Base-by-base conservation (phyloP, 495 filamentous ascomycete genomes). In the Staphylotrichum longicolle region DNA sequence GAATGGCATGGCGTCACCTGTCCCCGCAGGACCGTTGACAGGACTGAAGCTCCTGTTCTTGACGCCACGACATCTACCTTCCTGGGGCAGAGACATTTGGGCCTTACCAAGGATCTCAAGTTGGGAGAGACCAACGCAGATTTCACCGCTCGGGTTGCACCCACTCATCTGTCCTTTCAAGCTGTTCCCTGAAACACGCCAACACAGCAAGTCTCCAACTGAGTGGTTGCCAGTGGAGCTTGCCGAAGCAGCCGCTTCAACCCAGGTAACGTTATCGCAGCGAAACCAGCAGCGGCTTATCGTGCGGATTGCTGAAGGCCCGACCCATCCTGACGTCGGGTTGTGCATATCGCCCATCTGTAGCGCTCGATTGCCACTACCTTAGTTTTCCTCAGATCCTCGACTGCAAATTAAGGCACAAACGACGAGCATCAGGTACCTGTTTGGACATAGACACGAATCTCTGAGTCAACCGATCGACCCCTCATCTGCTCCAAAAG, bases 171-270 rank as follows among this genome's bases (percentile, higher is more conserved):
- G 20, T 27, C 20, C 20, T 27, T 27, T 27, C 20, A 27, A 27
- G 20, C 20, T 39, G 37, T 10, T 7, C 37, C 33, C 48, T 56
- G 50, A 64, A 64, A 64, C 62, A 56, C 6, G 5, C 11, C 40
- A 34, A 41, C 50, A 20, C 62, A 55, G 55, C 20, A 45, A 56
- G 44, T 44, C 9, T 30, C 50, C 42, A 33, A 57, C 3, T 57
- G 57, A 56, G 8, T 57, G 53, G 63, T 34, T 35, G 45, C 15
- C 41, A 40, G 62, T 55, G 59, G 59, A 55, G 10, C 51, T 61
- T 55, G 44, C 44, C 42, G 33, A 27, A 27, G 20, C 57, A 15
- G 39, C 10, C 15, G 15, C 15, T 54, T 27, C 20, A 1, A 1
- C 20, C 20, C 20, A 27, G 20, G 20, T 27, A 27, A 20, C 15